Conservation (phyloP, 306 rosid species). For the Heteromeles arbutifolia region DNA sequence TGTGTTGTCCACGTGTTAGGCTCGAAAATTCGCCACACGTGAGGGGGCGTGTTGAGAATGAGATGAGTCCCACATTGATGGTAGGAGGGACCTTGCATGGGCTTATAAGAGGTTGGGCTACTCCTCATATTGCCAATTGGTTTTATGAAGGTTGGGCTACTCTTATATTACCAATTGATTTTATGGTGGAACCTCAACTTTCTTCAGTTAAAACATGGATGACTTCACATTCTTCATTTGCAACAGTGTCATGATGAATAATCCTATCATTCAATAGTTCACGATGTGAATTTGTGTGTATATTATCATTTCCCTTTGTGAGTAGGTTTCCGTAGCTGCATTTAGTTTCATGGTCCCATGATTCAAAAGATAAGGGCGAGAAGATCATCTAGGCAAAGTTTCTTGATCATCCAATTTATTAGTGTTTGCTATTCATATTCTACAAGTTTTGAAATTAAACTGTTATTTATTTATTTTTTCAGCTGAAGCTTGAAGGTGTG, state of each 20-base stretch:
- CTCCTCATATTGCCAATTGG: too few relatives aligned
- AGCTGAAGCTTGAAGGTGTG: conserved; percentile 76
- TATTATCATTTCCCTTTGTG: neutral
- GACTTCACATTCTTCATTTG: neutral
- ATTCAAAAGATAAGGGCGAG: neutral
- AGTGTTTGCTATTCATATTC: neutral
- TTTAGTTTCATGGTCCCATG: neutral
- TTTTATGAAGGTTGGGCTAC: too few relatives aligned
- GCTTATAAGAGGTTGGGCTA: too few relatives aligned
- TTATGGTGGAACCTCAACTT: too few relatives aligned
- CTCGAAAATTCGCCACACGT: too few relatives aligned
- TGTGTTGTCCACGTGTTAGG: too few relatives aligned
- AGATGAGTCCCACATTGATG: too few relatives aligned
- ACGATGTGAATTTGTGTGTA: neutral
- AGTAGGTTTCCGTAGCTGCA: neutral
- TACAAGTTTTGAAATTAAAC: neutral
- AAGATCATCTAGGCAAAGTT: neutral
- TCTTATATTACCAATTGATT: too few relatives aligned
- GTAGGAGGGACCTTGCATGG: too few relatives aligned
- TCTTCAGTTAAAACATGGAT: neutral
- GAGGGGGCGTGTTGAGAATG: too few relatives aligned
- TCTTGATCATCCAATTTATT: neutral
- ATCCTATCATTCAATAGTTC: neutral
- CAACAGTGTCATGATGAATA: neutral
- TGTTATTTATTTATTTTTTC: conserved; percentile 9